These are phyloP conservation scores for Colletotrichum simmondsii DNA, from an alignment of 2,329 filamentous ascomycete genomes.

Conservation along the genomic window DNA sequence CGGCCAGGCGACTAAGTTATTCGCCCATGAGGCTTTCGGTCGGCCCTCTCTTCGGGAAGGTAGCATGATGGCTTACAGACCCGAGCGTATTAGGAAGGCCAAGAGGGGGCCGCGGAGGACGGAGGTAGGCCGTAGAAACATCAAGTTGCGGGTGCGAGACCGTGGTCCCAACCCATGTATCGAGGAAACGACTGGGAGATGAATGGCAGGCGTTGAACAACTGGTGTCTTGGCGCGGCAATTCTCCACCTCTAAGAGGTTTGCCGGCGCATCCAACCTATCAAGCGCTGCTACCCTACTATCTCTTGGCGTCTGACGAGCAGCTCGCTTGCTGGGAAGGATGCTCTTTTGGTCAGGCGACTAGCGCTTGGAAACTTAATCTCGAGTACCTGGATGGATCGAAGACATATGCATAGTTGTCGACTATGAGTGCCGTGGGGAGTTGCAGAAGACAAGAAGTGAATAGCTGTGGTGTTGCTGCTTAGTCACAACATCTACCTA, in stretches of 20 bases:
- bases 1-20: neutral
- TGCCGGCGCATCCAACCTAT: neutral
- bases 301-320: slow-evolving; percentile 12
- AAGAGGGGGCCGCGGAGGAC: neutral
- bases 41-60: slow-evolving; percentile 21
- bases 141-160: neutral
- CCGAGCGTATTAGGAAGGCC: slow-evolving; percentile 27
- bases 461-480: neutral
- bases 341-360: neutral
- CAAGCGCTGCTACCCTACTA: slow-evolving; percentile 18
- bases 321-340: neutral
- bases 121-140: neutral
- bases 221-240: neutral
- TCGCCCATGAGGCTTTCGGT: neutral
- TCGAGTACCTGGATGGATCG: neutral
- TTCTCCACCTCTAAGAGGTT: slow-evolving; percentile 30
- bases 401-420: neutral
- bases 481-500: neutral
- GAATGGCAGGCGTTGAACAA: neutral
- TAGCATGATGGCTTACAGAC: slow-evolving; percentile 6
- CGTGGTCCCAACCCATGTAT: neutral
- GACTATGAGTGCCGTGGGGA: neutral
- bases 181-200: neutral
- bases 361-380: neutral
- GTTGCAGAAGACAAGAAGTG: neutral